A percentile compares a stretch with the other conserved stretches of the same genome.
Evolutionary conservation across 345 rosid genomes (phyloP).

Genomic region (Lepidium sativum): DNA sequence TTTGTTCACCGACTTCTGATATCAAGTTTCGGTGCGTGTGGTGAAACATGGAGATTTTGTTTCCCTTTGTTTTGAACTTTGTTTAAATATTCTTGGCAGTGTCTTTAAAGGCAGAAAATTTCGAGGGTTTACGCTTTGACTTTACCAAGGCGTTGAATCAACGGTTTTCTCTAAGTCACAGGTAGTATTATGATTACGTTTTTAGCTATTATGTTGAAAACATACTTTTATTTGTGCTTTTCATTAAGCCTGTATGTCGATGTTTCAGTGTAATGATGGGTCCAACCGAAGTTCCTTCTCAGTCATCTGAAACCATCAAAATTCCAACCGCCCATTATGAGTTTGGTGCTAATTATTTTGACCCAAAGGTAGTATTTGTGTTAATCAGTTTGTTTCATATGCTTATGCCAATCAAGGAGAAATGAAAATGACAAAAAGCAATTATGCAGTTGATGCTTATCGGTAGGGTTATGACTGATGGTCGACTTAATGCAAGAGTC

Average conservation of each 20-base stretch:
- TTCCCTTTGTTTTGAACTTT: not conserved
- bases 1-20: not conserved
- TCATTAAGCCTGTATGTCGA: not conserved
- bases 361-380: slow-evolving; percentile 38
- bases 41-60: not conserved
- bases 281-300: slow-evolving; percentile 86
- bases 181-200: slow-evolving; percentile 30
- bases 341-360: slow-evolving; percentile 86
- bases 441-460: slow-evolving; percentile 68
- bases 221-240: not conserved
- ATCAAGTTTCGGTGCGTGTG: not conserved
- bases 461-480: slow-evolving; percentile 88
- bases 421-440: slow-evolving; percentile 3
- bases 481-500: slow-evolving; percentile 78
- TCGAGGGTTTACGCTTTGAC: slow-evolving; percentile 96
- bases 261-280: slow-evolving; percentile 79
- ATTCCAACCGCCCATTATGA: slow-evolving; percentile 87
- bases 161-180: slow-evolving; percentile 82
- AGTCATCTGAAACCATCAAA: slow-evolving; percentile 72
- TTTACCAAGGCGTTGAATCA: slow-evolving; percentile 82
- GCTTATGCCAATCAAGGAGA: not conserved
- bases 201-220: not conserved
- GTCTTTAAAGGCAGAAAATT: slow-evolving; percentile 87
- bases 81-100: slow-evolving; percentile 40
- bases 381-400: not conserved